Conservation (phyloP, 192 early-diverging fungal genomes). For the Coemansia javaensis region DNA sequence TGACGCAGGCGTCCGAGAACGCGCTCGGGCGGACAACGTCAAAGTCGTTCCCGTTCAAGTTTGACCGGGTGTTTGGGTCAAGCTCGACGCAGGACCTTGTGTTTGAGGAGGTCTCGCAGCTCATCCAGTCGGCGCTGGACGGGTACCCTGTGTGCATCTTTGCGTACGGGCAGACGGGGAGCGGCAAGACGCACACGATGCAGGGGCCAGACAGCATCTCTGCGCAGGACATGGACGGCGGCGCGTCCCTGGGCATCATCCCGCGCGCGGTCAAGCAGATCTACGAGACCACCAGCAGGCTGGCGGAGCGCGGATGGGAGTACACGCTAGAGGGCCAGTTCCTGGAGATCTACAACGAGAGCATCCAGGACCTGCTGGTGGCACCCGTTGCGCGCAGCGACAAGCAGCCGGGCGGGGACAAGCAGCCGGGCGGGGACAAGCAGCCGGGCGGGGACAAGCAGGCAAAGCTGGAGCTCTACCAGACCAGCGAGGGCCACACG, state of each 20-base stretch:
- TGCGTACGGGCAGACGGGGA: constrained; percentile 96
- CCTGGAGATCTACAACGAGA: constrained; percentile 96
- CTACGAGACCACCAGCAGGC: constrained; percentile 65
- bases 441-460: constrained; percentile 39
- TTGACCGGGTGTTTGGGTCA: constrained; percentile 81
- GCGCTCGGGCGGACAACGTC: constrained; percentile 52
- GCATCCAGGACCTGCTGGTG: constrained; percentile 80
- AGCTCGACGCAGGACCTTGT: constrained; percentile 66
- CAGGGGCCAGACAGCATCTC: constrained; percentile 54
- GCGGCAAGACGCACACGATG: constrained; percentile 87
- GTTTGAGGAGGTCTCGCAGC: constrained; percentile 92
- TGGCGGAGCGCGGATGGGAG: constrained; percentile 79
- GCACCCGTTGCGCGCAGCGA: constrained; percentile 26
- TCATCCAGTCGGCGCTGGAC: constrained; percentile 92
- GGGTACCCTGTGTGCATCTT: constrained; percentile 98
- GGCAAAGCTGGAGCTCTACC: constrained; percentile 81
- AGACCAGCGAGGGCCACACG: constrained; percentile 70
- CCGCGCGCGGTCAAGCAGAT: constrained; percentile 90
- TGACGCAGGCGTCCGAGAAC: constrained; percentile 55
- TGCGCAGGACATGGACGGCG: constrained; percentile 14
- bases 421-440: too few relatives aligned
- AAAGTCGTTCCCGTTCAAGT: constrained; percentile 72
- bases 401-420: too few relatives aligned
- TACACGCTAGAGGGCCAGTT: constrained; percentile 86
- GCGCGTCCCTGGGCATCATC: constrained; percentile 84